phyloP scores from a whole-genome alignment of 345 rosid genomes.

The Acer yangbiense region DNA sequence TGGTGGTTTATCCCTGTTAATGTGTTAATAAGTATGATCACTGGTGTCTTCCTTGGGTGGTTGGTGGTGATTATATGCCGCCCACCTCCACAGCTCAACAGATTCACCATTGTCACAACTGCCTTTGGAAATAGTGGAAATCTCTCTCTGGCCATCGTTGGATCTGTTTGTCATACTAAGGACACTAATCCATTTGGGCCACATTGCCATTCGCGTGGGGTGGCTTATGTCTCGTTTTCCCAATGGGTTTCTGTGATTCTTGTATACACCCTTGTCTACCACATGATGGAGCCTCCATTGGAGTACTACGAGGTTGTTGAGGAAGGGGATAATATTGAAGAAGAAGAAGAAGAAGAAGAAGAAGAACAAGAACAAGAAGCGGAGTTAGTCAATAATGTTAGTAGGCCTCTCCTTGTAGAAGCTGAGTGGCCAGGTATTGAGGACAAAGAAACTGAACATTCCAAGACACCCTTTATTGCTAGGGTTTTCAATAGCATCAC shows the following conservation, averaged over 20 bases:
- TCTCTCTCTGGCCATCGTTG: slow-evolving; percentile 78
- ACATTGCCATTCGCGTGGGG: slow-evolving; percentile 69
- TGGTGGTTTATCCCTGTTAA: slow-evolving; percentile 98
- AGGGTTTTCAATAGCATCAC: slow-evolving; percentile 62
- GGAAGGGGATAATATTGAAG: slow-evolving; percentile 56
- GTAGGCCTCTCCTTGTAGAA: slow-evolving; percentile 77
- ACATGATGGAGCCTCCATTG: slow-evolving; percentile 97
- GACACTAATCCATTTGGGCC: slow-evolving; percentile 61
- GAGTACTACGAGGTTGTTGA: slow-evolving; percentile 80
- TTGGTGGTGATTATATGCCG: slow-evolving; percentile 74
- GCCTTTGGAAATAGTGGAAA: slow-evolving; percentile 95
- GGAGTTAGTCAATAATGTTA: slow-evolving; percentile 31
- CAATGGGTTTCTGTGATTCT: slow-evolving; percentile 95
- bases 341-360: slow-evolving; percentile 30
- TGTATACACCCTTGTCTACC: slow-evolving; percentile 96
- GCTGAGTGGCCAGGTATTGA: slow-evolving; percentile 99
- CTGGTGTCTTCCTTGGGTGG: slow-evolving; percentile 69
- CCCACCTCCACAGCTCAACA: slow-evolving; percentile 75
- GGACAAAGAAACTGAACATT: slow-evolving; percentile 87
- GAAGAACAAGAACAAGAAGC: slow-evolving; percentile 10
- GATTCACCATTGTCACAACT: slow-evolving; percentile 86
- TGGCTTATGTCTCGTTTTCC: slow-evolving; percentile 89
- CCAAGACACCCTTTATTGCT: slow-evolving; percentile 82
- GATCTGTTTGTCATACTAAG: slow-evolving; percentile 75
- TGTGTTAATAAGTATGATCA: slow-evolving; percentile 65